phyloP scores from a whole-genome alignment of 2,329 filamentous ascomycete genomes.

The Trichoderma hamatum region DNA sequence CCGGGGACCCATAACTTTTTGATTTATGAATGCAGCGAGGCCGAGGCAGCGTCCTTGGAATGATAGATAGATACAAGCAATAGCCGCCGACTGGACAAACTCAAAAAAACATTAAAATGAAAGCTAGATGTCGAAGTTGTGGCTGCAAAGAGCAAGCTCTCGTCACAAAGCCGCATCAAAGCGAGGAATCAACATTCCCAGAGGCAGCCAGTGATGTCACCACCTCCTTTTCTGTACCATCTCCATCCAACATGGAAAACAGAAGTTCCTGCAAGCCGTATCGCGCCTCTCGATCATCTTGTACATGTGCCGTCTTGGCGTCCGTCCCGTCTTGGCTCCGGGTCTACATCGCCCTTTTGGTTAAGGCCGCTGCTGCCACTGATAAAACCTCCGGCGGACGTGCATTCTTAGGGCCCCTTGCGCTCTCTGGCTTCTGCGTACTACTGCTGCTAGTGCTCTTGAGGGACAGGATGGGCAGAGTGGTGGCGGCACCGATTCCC shows the following conservation, averaged over 20 bases:
- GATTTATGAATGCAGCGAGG: neutral
- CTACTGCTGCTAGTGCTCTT: neutral
- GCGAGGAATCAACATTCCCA: neutral
- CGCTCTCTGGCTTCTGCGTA: neutral
- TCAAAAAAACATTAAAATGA: neutral
- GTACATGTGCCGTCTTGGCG: constrained; percentile 19
- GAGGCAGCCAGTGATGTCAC: constrained; percentile 23
- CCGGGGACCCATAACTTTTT: neutral
- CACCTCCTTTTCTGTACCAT: neutral
- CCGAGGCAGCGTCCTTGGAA: neutral
- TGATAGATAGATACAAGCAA: neutral
- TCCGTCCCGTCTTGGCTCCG: constrained; percentile 22
- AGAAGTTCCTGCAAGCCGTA: constrained; percentile 23
- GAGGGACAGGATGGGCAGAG: neutral
- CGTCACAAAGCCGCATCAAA: neutral
- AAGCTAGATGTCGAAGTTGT: neutral
- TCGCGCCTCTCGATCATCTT: neutral
- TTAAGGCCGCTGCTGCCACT: neutral
- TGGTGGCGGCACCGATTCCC: constrained; percentile 14
- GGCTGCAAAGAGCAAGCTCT: neutral
- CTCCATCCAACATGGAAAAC: constrained; percentile 7
- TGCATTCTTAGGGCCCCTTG: neutral
- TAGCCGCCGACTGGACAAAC: neutral
- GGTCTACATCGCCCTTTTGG: neutral
- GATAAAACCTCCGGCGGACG: constrained; percentile 6